phyloP scores from a whole-genome alignment of 1,284 basidiomycete genomes.

The Filobasidium uniguttulatum region DNA sequence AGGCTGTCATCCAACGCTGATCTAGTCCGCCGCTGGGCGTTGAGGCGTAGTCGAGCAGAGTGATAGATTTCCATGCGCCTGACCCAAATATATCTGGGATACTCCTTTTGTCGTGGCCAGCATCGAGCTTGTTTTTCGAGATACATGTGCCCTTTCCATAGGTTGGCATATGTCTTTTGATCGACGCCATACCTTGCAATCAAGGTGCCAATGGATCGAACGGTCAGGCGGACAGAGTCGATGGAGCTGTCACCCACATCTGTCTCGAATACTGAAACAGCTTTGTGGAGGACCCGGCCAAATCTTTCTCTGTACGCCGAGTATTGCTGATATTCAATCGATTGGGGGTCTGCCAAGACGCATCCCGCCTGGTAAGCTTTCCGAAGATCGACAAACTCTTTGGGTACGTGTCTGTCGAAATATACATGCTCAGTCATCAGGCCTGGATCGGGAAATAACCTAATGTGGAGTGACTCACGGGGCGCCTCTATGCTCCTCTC shows the following conservation, averaged over 20 bases:
- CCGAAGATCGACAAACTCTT: slow-evolving; percentile 48
- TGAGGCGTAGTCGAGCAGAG: slow-evolving; percentile 12
- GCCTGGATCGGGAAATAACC: neutral
- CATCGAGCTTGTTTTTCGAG: slow-evolving; percentile 4
- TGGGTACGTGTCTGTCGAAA: slow-evolving; percentile 42
- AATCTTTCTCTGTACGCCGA: slow-evolving; percentile 50
- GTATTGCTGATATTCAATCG: slow-evolving; percentile 59
- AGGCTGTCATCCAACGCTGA: slow-evolving; percentile 67
- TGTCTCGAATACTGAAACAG: slow-evolving; percentile 47
- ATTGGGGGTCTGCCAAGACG: slow-evolving; percentile 56
- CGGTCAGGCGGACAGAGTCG: slow-evolving; percentile 56
- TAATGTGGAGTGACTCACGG: neutral
- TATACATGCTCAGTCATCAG: neutral
- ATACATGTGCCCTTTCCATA: slow-evolving; percentile 4
- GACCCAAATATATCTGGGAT: slow-evolving; percentile 30
- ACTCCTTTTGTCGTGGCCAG: slow-evolving; percentile 8
- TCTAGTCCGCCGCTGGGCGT: slow-evolving; percentile 57
- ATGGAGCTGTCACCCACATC: slow-evolving; percentile 78
- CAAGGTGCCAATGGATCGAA: slow-evolving; percentile 34
- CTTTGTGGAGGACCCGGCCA: slow-evolving; percentile 55
- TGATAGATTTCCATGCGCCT: slow-evolving; percentile 37
- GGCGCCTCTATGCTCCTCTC: neutral
- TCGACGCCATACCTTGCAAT: slow-evolving; percentile 32
- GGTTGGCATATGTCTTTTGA: slow-evolving; percentile 25
- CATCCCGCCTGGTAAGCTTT: slow-evolving; percentile 60